Evolutionary conservation across 73 alveolate genomes (phyloP).

Genomic region (Uronychia binucleata): DNA sequence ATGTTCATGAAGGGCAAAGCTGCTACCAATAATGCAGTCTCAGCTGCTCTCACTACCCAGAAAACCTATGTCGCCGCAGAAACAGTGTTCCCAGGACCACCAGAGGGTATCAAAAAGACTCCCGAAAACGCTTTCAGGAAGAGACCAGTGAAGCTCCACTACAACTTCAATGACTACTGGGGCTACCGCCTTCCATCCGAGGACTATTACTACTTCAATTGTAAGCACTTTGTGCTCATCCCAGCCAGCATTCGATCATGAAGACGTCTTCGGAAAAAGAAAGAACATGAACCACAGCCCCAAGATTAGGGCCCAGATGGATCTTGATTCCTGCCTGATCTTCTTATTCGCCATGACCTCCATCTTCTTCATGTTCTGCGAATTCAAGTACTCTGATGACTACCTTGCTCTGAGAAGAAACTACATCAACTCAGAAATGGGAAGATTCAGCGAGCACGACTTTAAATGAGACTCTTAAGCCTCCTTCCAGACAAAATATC

Average conservation of each 20-base stretch:
- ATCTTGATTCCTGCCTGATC: slow-evolving; percentile 26
- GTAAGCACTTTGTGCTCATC: not conserved
- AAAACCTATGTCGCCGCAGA: not conserved
- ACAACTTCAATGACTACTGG: slow-evolving; percentile 30
- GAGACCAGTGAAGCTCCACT: slow-evolving; percentile 39
- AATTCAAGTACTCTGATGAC: slow-evolving; percentile 17
- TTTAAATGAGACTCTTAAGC: slow-evolving; percentile 6
- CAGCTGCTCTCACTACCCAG: not conserved
- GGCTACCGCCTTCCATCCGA: slow-evolving; percentile 37
- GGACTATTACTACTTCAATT: slow-evolving; percentile 1
- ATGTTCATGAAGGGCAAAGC: not conserved
- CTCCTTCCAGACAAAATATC: not conserved
- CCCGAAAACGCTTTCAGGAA: slow-evolving; percentile 44
- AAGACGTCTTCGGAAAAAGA: slow-evolving; percentile 48
- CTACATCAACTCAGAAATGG: slow-evolving; percentile 26
- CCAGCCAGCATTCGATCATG: slow-evolving; percentile 14
- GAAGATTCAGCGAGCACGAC: slow-evolving; percentile 13
- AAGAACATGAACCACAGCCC: slow-evolving; percentile 43
- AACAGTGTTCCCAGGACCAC: not conserved
- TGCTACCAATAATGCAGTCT: not conserved
- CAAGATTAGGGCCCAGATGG: slow-evolving; percentile 34
- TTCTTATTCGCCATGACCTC: not conserved
- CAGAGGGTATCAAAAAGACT: not conserved
- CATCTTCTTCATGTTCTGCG: not conserved
- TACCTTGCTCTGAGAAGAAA: slow-evolving; percentile 24